Conservation (phyloP, 2,329 filamentous ascomycete species). For the Colletotrichum lindemuthianum region DNA sequence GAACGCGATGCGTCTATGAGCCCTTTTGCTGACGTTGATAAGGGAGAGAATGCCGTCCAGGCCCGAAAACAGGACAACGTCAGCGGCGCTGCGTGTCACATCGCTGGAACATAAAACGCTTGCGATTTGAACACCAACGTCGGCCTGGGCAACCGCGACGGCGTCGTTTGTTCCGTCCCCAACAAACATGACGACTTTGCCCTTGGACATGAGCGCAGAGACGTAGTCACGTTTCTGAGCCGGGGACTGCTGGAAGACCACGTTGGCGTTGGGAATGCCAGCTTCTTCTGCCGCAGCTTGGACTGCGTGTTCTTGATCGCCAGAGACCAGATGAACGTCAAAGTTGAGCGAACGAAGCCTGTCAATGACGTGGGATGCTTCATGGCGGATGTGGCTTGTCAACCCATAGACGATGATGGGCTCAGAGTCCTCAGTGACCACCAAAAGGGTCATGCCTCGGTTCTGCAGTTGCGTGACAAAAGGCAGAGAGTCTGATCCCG, state of each 20-base stretch:
- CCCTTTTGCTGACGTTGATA: slow-evolving; percentile 55
- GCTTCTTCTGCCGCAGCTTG: slow-evolving; percentile 57
- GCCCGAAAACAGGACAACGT: slow-evolving; percentile 65
- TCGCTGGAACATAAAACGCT: slow-evolving; percentile 57
- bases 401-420: slow-evolving; percentile 62
- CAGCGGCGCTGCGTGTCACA: slow-evolving; percentile 64
- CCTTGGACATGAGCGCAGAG: slow-evolving; percentile 45
- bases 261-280: slow-evolving; percentile 52
- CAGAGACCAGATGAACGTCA: slow-evolving; percentile 63
- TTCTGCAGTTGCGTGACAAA: slow-evolving; percentile 37
- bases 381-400: slow-evolving; percentile 44
- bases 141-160: slow-evolving; percentile 67
- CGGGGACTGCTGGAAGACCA: slow-evolving; percentile 59
- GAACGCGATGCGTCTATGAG: slow-evolving; percentile 58
- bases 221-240: slow-evolving; percentile 66
- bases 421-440: slow-evolving; percentile 39
- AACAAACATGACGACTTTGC: slow-evolving; percentile 62
- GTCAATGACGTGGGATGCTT: slow-evolving; percentile 56
- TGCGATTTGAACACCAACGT: slow-evolving; percentile 69
- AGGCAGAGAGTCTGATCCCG: slow-evolving; percentile 39
- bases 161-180: slow-evolving; percentile 75
- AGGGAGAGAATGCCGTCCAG: slow-evolving; percentile 62
- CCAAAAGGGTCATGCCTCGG: slow-evolving; percentile 41
- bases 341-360: slow-evolving; percentile 59
- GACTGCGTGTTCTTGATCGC: slow-evolving; percentile 63